phyloP scores from a whole-genome alignment of 78 protist genomes.

The Dictyostelium capitatum region DNA sequence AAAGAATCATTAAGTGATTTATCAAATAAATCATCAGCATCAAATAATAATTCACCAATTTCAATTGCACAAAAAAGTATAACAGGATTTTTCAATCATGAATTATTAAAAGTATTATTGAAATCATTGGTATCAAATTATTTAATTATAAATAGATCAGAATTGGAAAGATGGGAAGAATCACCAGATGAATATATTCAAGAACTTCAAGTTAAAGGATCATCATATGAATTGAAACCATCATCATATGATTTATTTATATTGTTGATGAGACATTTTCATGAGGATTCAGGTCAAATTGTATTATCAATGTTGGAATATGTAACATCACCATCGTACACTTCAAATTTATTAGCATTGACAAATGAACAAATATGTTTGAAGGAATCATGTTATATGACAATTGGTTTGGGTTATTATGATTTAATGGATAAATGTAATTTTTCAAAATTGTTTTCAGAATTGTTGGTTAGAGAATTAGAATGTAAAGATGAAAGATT shows the following conservation, averaged over 20 bases:
- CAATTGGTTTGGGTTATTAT: slow-evolving; percentile 67
- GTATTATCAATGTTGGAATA: slow-evolving; percentile 25
- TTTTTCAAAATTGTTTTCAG: background rate
- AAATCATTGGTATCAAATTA: slow-evolving; percentile 59
- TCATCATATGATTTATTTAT: slow-evolving; percentile 38
- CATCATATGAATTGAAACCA: background rate
- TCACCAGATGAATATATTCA: slow-evolving; percentile 53
- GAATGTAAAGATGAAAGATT: slow-evolving; percentile 24
- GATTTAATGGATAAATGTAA: slow-evolving; percentile 42
- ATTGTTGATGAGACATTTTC: slow-evolving; percentile 63
- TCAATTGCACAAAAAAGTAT: slow-evolving; percentile 22
- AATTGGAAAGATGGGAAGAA: slow-evolving; percentile 28
- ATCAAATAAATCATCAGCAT: background rate
- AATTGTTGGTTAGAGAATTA: slow-evolving; percentile 5
- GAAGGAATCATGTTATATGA: slow-evolving; percentile 76
- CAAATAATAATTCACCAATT: background rate
- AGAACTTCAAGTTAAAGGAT: background rate
- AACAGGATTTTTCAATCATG: background rate
- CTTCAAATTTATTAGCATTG: background rate
- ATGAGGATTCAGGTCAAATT: slow-evolving; percentile 12
- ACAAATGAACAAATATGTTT: background rate
- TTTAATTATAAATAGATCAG: slow-evolving; percentile 37
- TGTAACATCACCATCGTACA: background rate
- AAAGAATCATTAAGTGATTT: background rate
- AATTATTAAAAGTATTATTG: background rate